phyloP scores from a whole-genome alignment of 2,329 filamentous ascomycete species.

The Neonectria ditissima region DNA sequence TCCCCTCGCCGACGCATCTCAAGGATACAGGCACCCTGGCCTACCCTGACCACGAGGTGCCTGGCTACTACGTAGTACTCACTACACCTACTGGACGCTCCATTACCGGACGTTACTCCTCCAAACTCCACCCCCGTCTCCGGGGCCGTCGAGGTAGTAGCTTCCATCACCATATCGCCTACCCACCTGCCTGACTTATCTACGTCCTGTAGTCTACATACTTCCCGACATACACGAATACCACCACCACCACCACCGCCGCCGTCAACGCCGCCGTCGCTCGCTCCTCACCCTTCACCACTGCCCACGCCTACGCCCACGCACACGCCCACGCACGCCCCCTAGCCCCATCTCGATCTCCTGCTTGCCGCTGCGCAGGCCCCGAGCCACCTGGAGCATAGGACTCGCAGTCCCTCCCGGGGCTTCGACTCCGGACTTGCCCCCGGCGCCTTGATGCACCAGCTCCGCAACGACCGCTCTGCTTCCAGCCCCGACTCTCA shows the following conservation, averaged over 20 bases:
- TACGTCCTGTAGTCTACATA: constrained; percentile 21
- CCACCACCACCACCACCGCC: neutral
- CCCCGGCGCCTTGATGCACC: constrained; percentile 50
- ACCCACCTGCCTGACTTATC: constrained; percentile 18
- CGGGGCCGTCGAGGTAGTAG: constrained; percentile 18
- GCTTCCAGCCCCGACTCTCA: constrained; percentile 38
- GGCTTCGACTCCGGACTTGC: constrained; percentile 43
- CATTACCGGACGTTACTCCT: constrained; percentile 5
- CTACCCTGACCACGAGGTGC: constrained; percentile 11
- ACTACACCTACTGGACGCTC: constrained; percentile 2
- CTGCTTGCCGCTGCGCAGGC: constrained; percentile 40
- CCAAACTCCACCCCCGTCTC: constrained; percentile 18
- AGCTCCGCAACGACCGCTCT: constrained; percentile 35
- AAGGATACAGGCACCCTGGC: neutral
- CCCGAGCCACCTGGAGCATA: constrained; percentile 40
- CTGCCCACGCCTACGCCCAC: constrained; percentile 24
- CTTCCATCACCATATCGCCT: constrained; percentile 17
- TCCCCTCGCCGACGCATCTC: constrained; percentile 10
- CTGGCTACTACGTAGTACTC: neutral
- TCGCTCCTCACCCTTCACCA: constrained; percentile 7
- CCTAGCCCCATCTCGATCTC: constrained; percentile 46
- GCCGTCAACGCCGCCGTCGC: constrained; percentile 25
- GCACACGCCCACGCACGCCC: too few species aligned
- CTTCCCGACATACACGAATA: constrained; percentile 4
- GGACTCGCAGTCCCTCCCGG: constrained; percentile 44